Evolutionary conservation across 441 rosid genomes (phyloP), one percentile per base, ranked within the genome.

Genomic region (Flueggea neowawraea): DNA sequence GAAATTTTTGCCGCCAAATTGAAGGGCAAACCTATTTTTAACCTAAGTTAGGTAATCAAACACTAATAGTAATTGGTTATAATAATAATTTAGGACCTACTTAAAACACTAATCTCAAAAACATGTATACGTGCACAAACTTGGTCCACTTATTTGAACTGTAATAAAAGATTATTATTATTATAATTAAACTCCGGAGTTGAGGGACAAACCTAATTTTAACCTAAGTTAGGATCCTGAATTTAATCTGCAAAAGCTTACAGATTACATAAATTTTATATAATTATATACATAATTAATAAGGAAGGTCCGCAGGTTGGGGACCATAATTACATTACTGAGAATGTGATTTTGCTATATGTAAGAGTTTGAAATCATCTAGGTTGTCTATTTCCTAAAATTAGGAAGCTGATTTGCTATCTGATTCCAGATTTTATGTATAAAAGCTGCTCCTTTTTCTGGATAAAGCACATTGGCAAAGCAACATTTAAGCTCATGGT

Each of bases 91-190:
- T 41, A 55, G 41, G 60, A 41, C 45, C 55, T 50, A 51, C 5
- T 39, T 61, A 67, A 22, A 22, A 22, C 31, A 54, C 52, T 58
- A 58, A 44, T 57, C 66, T 15, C 48, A 64, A 64, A 63, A 6
- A 53, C 63, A 63, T 63, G 80, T 51, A 54, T 17, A 73, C 71
- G 73, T 64, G 68, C 31, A 57, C 52, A 7, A 52, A 68, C 62
- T n/a, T 61, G 55, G 62, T 49, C 83, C 80, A 67, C 78, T 62
- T 14, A 56, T 54, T 70, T 63, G 33, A 48, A 28, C 14, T 12
- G 15, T 57, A 55, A 22, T 22, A 47, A 48, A 60, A 56, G 43
- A 43, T 6, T 43, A 43, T 43, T 17, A 62, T 55, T 64, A 54
- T 54, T 31, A 17, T 52, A 61, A 55, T n/a, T 28, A 22, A 9